Conservation (phyloP, 768 basidiomycete genomes). For the Erythrobasidium yunnanense region DNA sequence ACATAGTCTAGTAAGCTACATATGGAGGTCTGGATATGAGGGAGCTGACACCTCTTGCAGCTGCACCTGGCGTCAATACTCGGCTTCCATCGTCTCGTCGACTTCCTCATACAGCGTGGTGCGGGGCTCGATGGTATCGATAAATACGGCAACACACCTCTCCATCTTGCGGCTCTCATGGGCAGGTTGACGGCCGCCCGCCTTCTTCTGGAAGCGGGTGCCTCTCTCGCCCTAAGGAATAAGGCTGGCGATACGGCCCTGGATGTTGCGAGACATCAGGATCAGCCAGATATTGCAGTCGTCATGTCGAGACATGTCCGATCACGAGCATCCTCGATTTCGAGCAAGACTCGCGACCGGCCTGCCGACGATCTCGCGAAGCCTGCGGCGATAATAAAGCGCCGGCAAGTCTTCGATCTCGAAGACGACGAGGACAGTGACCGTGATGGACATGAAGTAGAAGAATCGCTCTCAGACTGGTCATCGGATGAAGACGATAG, state of each 20-base stretch:
- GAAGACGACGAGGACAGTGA: background rate
- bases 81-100: constrained; percentile 58
- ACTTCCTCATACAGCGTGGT: constrained; percentile 59
- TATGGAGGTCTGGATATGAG: too few relatives aligned
- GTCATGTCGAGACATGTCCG: constrained; percentile 39
- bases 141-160: constrained; percentile 75
- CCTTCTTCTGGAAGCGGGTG: constrained; percentile 65
- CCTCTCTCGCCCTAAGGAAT: constrained; percentile 48
- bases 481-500: too few relatives aligned
- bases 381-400: too few relatives aligned
- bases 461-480: background rate
- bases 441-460: background rate
- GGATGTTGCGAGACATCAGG: constrained; percentile 42
- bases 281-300: constrained; percentile 41
- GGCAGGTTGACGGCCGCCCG: constrained; percentile 56
- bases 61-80: constrained; percentile 77
- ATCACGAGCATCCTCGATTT: constrained; percentile 6
- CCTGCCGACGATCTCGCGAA: too few relatives aligned
- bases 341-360: background rate
- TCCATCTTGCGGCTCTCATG: constrained; percentile 70
- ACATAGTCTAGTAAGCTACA: constrained; percentile 55
- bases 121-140: constrained; percentile 77
- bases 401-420: too few relatives aligned
- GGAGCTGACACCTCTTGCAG: background rate
- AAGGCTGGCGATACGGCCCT: constrained; percentile 42